A percentile compares a stretch with the other conserved stretches of the same genome.
Conservation (phyloP, 352 stramenopile species). For the Pythium brassicae region DNA sequence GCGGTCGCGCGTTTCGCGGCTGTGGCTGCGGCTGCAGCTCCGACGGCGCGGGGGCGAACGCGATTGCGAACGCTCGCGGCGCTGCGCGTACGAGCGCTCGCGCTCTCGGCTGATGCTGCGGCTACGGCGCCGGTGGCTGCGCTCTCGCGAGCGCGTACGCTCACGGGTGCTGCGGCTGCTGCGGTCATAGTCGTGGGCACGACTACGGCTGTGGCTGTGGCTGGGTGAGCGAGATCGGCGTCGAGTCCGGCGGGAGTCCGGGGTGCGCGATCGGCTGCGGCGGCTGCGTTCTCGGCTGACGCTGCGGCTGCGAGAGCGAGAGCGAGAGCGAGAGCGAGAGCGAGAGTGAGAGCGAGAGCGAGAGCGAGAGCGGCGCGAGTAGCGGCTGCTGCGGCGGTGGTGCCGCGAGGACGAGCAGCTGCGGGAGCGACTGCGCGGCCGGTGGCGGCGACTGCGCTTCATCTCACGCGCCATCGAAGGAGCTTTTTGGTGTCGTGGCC, state of each 20-base stretch:
- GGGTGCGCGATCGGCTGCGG: no score
- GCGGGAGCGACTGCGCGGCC: not conserved
- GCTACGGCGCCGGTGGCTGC: conserved; percentile 4
- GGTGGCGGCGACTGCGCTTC: not conserved
- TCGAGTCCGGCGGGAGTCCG: no score
- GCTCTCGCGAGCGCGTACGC: not conserved
- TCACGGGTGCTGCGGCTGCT: conserved; percentile 1
- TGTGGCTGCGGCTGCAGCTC: conserved; percentile 4
- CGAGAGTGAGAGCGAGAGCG: no score
- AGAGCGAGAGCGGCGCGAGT: no score
- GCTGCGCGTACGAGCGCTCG: not conserved
- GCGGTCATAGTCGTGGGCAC: not conserved
- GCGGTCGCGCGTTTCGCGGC: conserved; percentile 18
- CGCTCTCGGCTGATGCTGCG: conserved; percentile 10
- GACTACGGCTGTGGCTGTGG: conserved; percentile 20
- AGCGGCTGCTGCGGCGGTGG: conserved; percentile 1
- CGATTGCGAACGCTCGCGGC: no score
- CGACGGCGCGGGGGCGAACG: conserved; percentile 1
- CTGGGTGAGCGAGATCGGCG: not conserved
- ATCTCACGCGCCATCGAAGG: not conserved
- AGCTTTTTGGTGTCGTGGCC: no score
- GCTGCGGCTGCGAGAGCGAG: no score
- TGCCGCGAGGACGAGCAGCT: not conserved
- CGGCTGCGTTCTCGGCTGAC: not conserved
- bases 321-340: no score